Evolutionary conservation across 1,139 yeast species (phyloP), one percentile per base, ranked within the genome.

Genomic region (Wickerhamomyces sp.): DNA sequence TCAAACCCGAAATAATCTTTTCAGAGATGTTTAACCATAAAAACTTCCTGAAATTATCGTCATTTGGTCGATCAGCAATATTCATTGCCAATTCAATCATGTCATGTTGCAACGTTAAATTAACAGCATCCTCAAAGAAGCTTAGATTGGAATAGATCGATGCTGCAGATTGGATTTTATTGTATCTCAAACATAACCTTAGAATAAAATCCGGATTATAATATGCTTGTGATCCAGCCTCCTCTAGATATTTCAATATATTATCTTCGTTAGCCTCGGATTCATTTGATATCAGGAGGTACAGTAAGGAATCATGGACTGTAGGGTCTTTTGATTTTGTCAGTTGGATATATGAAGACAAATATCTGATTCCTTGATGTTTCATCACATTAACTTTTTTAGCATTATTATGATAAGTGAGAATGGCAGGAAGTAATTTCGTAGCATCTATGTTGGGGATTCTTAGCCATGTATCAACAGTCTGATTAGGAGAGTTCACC

Each of bases 391-490:
- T 48, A 1, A 60, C 53, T 17, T 59, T 56, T 36, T 51, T 56
- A 1, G 59, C 45, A 27, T 56, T 55, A 44, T 68, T 70, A 40
- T 70, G 79, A 60, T 84, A 88, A 0, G 80, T 70, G 45, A 89
- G 59, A 15, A 92, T 65, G 0, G 97, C 81, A 1, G 97, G 95
- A 6, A 92, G 62, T 24, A 94, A 66, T 45, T 71, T 76, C 10
- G 75, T 72, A 32, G 54, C 52, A 35, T 54, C 52, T 5, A 54
- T 16, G 10, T 32, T 40, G 1, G 48, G 32, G 33, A 51, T 43
- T 42, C 81, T 71, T 55, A 86, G 72, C 97, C 97, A 92, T 0
- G 86, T 72, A 33, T 83, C 85, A 2, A 86, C 77, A 0, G 96
- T 87, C 13, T 70, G 72, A 28, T 67, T 67, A 0, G 99, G 92